Evolutionary conservation across 768 basidiomycete species (phyloP), one percentile per base, ranked within the genome.

Genomic region (Russula abietina): DNA sequence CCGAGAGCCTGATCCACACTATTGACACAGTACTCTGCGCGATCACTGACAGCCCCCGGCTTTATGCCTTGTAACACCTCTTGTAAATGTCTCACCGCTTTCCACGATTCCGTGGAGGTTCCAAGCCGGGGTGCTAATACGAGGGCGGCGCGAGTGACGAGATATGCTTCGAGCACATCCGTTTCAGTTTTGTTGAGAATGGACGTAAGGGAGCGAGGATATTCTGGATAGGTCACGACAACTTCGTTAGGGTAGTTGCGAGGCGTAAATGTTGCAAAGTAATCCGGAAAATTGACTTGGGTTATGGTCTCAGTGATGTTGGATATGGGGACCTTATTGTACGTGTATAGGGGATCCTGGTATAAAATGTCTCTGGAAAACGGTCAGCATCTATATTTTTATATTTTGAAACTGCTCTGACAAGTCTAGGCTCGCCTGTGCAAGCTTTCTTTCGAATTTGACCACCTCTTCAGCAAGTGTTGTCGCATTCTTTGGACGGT

Each of bases 61-160:
- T 93, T 91, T 69, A 96, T 82, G 2, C 97, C 97, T 22, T 79
- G 80, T 46, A 98, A 75, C 32, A 81, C 76, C 71, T 95, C 92
- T 51, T 83, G 74, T 46, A 98, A 77, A 28, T 79, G 75, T 28
- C 88, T 80, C 49, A 86, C 81, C 0, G 88, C 87, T 71, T 87
- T 83, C 84, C 93, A 91, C 12, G 91, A 83, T 59, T 87, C 83
- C 1, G 92, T 93, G 32, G 81, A 79, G 65, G 78, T 79, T 4
- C 93, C 89, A 12, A 99, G 80, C 65, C 86, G 81, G 1, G 84
- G 80, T 1, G 91, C 84, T 43, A 90, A 79, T 22, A 78, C 72
- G 50, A 92, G 73, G 8, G 89, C 88, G 4, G 88, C 83, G 36
- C 90, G 85, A n/a, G 83, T 78, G 26, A 93, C 81, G 49, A 98